Conservation (phyloP, 169 alveolate species). For the Cytauxzoon felis region DNA sequence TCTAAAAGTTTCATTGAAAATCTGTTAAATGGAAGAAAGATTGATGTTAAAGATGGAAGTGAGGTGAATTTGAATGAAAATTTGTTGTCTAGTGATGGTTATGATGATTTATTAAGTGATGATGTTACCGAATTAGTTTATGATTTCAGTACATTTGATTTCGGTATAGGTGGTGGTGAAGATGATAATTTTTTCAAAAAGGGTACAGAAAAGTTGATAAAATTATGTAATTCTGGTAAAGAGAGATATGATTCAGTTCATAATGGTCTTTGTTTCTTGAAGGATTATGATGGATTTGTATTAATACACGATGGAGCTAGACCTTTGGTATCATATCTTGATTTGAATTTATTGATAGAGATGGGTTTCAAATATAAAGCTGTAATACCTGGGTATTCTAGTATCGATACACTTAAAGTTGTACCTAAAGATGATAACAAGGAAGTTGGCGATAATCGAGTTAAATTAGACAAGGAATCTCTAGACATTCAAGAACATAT, state of each 20-base stretch:
- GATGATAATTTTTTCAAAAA: too few species aligned
- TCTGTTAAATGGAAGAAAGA: neutral
- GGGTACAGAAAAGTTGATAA: constrained; percentile 28
- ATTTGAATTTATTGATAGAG: constrained; percentile 6
- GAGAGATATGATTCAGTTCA: constrained; percentile 23
- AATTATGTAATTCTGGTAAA: constrained; percentile 28
- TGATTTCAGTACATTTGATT: neutral
- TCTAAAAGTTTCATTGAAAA: neutral
- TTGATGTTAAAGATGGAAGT: neutral
- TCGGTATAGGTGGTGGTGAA: too few species aligned
- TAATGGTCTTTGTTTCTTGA: constrained; percentile 37
- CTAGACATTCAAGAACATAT: neutral
- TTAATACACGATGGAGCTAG: constrained; percentile 57
- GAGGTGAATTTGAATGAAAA: neutral
- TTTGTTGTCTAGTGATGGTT: neutral
- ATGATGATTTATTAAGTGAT: neutral
- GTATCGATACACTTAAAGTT: constrained; percentile 39
- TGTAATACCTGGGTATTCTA: constrained; percentile 37
- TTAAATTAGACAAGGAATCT: too few species aligned
- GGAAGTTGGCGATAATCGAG: too few species aligned
- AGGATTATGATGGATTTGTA: constrained; percentile 22
- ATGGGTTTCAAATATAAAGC: constrained; percentile 17
- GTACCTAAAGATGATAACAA: neutral
- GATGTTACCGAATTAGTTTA: neutral
- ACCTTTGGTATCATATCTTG: constrained; percentile 25